Evolutionary conservation across 2,329 filamentous ascomycete species (phyloP).

Genomic region (Tolypocladium nubicola): DNA sequence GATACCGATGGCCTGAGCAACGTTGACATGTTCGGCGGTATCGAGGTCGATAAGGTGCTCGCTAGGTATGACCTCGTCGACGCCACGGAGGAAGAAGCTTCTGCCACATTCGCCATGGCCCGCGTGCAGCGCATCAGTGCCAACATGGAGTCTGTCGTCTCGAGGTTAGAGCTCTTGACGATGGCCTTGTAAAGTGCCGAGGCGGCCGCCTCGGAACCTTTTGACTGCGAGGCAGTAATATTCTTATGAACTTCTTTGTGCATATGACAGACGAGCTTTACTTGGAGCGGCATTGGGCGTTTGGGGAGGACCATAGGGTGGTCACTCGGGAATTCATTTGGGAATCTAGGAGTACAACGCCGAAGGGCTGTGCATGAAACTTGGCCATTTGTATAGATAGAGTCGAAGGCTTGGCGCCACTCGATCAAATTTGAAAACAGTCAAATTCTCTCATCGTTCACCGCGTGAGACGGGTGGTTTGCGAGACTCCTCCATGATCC

Average conservation of each 20-base stretch:
- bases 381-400: constrained; percentile 3
- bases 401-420: constrained; percentile 2
- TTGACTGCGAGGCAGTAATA: neutral
- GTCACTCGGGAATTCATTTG: neutral
- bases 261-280: neutral
- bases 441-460: neutral
- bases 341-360: neutral
- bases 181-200: constrained; percentile 16
- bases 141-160: constrained; percentile 21
- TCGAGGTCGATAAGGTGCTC: constrained; percentile 54
- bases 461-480: no score
- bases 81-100: constrained; percentile 35
- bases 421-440: neutral
- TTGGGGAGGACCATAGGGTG: neutral
- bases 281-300: constrained; percentile 1
- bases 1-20: constrained; percentile 30
- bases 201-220: neutral
- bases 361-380: neutral
- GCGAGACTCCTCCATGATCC: neutral
- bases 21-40: constrained; percentile 37
- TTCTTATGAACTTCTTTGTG: constrained; percentile 2
- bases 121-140: constrained; percentile 39
- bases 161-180: constrained; percentile 26
- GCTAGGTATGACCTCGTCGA: constrained; percentile 56
- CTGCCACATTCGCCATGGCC: constrained; percentile 33